Evolutionary conservation across 2,329 filamentous ascomycete genomes (phyloP).

Genomic region (Sporothrix dimorphospora): DNA sequence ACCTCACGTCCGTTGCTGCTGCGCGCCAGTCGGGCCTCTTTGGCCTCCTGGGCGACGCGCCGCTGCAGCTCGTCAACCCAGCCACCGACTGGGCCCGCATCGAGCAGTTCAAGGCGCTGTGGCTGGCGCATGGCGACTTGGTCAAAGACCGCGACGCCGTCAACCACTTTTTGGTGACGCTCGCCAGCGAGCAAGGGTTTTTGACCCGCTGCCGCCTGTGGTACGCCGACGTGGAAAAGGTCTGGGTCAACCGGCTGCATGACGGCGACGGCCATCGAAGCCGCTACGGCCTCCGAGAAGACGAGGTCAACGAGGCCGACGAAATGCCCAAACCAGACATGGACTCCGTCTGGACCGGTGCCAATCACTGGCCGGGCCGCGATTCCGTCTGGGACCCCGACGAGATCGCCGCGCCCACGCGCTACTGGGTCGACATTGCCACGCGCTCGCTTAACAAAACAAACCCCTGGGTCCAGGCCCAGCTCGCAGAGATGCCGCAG

Average conservation of each 20-base stretch:
- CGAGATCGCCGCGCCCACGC: background rate
- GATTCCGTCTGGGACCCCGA: background rate
- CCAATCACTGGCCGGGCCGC: background rate
- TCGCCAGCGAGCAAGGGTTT: background rate
- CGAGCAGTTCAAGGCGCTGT: background rate
- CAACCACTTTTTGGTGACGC: background rate
- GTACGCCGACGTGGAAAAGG: background rate
- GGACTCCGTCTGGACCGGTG: background rate
- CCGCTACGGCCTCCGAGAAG: background rate
- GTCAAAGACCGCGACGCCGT: background rate
- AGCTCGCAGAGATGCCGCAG: background rate
- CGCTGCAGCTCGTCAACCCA: background rate
- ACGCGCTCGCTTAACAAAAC: background rate
- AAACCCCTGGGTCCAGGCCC: background rate
- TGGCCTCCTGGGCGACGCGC: background rate
- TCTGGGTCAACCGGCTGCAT: background rate
- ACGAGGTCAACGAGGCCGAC: background rate
- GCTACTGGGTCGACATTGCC: background rate
- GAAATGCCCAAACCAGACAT: background rate
- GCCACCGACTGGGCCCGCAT: background rate
- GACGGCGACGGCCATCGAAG: background rate
- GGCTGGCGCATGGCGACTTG: background rate
- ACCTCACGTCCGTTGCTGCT: background rate
- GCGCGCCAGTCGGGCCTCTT: constrained; percentile 2
- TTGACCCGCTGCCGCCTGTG: background rate